Conservation (phyloP, 2,329 filamentous ascomycete species). For the Cercospora citrullina region DNA sequence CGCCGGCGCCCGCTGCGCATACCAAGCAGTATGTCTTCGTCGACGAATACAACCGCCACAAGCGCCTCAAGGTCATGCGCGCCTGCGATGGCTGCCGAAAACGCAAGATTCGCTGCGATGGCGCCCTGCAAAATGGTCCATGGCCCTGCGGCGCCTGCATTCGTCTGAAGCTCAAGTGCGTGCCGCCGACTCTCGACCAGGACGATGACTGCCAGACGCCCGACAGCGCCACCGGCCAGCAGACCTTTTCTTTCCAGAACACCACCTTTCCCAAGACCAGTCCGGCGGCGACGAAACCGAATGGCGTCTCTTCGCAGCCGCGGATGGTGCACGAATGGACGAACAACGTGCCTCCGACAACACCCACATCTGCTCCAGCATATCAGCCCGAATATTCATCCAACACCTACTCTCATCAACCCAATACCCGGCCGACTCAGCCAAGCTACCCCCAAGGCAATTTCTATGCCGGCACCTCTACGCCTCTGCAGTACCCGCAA, state of each 20-base stretch:
- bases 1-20: conserved; percentile 60
- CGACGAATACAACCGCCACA: conserved; percentile 97
- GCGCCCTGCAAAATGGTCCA: conserved; percentile 84
- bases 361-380: conserved; percentile 22
- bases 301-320: conserved; percentile 16
- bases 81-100: conserved; percentile 93
- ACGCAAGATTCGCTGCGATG: conserved; percentile 97
- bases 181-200: conserved; percentile 79
- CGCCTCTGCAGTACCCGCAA: conserved; percentile 25
- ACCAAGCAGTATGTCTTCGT: conserved; percentile 99
- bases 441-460: conserved; percentile 18
- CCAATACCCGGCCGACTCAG: conserved; percentile 17
- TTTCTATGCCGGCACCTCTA: conserved; percentile 19
- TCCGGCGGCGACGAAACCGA: conserved; percentile 18
- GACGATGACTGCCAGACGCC: conserved; percentile 55
- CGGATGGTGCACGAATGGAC: conserved; percentile 27
- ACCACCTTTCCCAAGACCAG: conserved; percentile 21
- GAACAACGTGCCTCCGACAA: conserved; percentile 9
- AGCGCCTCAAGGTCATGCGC: conserved; percentile 95
- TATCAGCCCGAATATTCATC: conserved; percentile 21
- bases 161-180: conserved; percentile 86
- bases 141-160: conserved; percentile 97
- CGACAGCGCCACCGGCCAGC: conserved; percentile 28
- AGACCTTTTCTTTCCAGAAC: conserved; percentile 36
- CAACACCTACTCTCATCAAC: conserved; percentile 22